These are phyloP conservation scores for Physcomitrium patens DNA, from an alignment of 225 moss, liverwort and hornwort genomes.

Conservation along the genomic window DNA sequence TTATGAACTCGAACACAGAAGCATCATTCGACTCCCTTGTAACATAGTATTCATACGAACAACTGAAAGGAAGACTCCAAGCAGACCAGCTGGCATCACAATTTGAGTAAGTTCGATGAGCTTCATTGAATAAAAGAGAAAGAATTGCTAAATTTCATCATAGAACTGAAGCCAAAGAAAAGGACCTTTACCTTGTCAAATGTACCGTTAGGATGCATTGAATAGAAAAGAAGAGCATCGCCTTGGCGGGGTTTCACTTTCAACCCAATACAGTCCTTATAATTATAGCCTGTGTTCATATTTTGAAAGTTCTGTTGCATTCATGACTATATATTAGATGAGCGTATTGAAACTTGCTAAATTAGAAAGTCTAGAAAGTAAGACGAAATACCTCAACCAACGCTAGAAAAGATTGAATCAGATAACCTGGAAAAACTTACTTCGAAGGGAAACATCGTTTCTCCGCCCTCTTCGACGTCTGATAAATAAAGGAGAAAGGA, in stretches of 20 bases:
- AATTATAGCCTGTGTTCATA: constrained; percentile 72
- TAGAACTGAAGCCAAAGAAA: background rate
- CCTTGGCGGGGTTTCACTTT: constrained; percentile 95
- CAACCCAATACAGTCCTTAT: constrained; percentile 81
- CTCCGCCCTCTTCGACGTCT: constrained; percentile 98
- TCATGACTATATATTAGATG: constrained; percentile 23
- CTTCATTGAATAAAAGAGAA: background rate
- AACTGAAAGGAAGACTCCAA: no score
- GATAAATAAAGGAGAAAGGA: constrained; percentile 97
- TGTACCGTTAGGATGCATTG: constrained; percentile 87
- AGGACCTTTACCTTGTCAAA: constrained; percentile 77
- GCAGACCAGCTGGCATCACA: no score
- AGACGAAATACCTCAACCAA: background rate
- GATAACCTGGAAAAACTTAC: constrained; percentile 39
- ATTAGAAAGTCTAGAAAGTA: background rate
- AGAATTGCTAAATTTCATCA: background rate
- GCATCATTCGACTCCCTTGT: no score
- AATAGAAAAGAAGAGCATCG: constrained; percentile 96
- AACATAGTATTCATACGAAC: no score
- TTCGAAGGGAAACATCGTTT: constrained; percentile 99
- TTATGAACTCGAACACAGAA: no score
- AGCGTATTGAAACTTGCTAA: constrained; percentile 13
- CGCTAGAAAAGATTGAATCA: background rate
- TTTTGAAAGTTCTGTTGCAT: constrained; percentile 72
- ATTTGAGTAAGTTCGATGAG: no score